A percentile compares a stretch with the other conserved stretches of the same genome.
These are phyloP conservation scores for Exsudoporus frostii DNA, from an alignment of 768 basidiomycete species.

Conservation along the genomic window DNA sequence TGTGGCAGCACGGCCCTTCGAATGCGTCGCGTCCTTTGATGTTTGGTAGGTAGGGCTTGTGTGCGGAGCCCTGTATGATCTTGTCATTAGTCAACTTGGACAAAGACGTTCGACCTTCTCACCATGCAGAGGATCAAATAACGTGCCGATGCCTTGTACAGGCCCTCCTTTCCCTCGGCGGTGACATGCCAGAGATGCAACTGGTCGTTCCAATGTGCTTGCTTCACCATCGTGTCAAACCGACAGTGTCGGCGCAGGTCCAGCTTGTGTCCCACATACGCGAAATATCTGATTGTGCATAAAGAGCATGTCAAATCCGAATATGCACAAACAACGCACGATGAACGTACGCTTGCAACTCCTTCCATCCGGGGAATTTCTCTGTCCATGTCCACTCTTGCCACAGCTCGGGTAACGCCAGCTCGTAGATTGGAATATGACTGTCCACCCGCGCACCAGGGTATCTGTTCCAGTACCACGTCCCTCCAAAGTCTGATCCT, in stretches of 20 bases:
- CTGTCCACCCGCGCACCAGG: slow-evolving; percentile 13
- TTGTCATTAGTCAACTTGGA: background rate
- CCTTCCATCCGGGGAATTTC: slow-evolving; percentile 5
- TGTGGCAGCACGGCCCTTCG: slow-evolving; percentile 10
- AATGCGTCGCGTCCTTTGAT: slow-evolving; percentile 11
- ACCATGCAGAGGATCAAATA: slow-evolving; percentile 11
- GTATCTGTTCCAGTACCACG: slow-evolving; percentile 17
- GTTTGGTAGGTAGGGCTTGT: slow-evolving; percentile 11
- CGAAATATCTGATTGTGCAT: background rate
- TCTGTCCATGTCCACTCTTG: slow-evolving; percentile 15
- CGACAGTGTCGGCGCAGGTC: slow-evolving; percentile 9
- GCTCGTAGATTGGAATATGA: slow-evolving; percentile 7
- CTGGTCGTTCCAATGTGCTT: slow-evolving; percentile 14
- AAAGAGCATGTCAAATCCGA: background rate
- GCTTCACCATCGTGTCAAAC: slow-evolving; percentile 11
- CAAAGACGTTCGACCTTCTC: background rate
- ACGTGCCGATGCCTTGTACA: slow-evolving; percentile 1
- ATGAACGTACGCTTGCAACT: slow-evolving; percentile 9
- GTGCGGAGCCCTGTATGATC: background rate
- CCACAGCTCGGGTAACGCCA: slow-evolving; percentile 10
- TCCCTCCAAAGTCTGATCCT: slow-evolving; percentile 13
- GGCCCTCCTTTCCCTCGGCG: slow-evolving; percentile 1
- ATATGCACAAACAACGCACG: too few species aligned
- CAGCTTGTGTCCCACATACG: slow-evolving; percentile 9
- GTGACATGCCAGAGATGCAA: slow-evolving; percentile 11